phyloP scores from a whole-genome alignment of 129 eudicot genomes.

The Tagetes patula region DNA sequence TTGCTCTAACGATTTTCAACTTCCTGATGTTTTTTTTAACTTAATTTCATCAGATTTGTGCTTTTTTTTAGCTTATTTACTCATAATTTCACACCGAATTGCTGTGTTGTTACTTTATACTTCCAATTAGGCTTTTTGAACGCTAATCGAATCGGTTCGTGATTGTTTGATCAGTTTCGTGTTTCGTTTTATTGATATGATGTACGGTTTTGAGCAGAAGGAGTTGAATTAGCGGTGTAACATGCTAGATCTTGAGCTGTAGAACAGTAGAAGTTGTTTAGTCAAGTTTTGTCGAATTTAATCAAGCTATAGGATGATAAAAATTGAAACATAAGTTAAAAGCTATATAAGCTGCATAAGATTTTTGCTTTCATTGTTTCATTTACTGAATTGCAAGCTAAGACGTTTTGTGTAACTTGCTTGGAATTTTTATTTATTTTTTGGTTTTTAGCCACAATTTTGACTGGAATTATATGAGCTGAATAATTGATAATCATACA shows the following conservation, averaged over 20 bases:
- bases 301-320: not conserved
- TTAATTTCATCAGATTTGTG: conserved; percentile 5
- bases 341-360: not conserved
- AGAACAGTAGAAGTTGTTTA: not conserved
- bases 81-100: not conserved
- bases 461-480: not conserved
- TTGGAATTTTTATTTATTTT: not conserved
- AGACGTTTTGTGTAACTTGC: not conserved
- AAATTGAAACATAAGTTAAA: not conserved
- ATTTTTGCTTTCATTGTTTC: not conserved
- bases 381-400: not conserved
- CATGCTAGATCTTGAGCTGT: not conserved
- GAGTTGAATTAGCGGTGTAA: not conserved
- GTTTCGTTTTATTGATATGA: not conserved
- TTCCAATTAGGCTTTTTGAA: not conserved
- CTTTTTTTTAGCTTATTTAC: not conserved
- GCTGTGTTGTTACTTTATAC: not conserved
- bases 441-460: not conserved
- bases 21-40: not conserved
- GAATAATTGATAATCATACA: not conserved
- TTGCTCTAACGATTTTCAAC: not conserved
- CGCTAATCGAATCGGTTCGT: not conserved
- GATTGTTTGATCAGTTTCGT: not conserved
- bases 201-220: not conserved
- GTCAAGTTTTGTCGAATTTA: not conserved